Percentiles rank a stretch among this genome's conserved stretches.
Conservation (phyloP, 2,329 filamentous ascomycete genomes). For the Phyllosticta capitalensis region DNA sequence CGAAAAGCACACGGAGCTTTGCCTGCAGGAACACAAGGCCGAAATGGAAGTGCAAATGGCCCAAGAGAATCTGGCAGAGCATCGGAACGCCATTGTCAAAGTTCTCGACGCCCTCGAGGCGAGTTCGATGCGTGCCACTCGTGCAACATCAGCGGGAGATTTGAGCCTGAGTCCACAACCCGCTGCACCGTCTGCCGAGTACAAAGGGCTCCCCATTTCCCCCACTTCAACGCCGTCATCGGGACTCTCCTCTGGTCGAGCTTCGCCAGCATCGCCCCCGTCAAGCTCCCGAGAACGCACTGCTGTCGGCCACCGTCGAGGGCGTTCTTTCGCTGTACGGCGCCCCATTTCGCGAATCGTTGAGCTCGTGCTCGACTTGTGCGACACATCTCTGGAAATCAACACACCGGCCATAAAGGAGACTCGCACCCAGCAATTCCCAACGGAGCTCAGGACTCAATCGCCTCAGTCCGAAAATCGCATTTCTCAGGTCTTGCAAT, state of each 20-base stretch:
- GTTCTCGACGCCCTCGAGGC: constrained; percentile 87
- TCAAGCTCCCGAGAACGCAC: constrained; percentile 58
- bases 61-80: constrained; percentile 84
- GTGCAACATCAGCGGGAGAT: constrained; percentile 9
- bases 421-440: constrained; percentile 48
- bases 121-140: constrained; percentile 38
- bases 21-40: constrained; percentile 87
- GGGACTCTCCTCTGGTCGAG: constrained; percentile 60
- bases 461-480: constrained; percentile 93
- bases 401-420: constrained; percentile 92
- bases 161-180: constrained; percentile 15
- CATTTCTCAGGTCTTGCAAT: constrained; percentile 88
- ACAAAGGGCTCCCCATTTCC: constrained; percentile 80
- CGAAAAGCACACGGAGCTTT: constrained; percentile 95
- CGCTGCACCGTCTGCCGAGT: constrained; percentile 53
- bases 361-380: constrained; percentile 86
- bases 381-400: constrained; percentile 91
- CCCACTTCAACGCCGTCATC: constrained; percentile 57
- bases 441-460: constrained; percentile 76
- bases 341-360: constrained; percentile 87
- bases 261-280: constrained; percentile 56
- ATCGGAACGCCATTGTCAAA: constrained; percentile 88
- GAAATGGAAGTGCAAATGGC: constrained; percentile 98
- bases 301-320: constrained; percentile 69
- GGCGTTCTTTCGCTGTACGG: constrained; percentile 81